These are phyloP conservation scores for Syzygium jambos DNA, from an alignment of 345 rosid species.

Conservation along the genomic window DNA sequence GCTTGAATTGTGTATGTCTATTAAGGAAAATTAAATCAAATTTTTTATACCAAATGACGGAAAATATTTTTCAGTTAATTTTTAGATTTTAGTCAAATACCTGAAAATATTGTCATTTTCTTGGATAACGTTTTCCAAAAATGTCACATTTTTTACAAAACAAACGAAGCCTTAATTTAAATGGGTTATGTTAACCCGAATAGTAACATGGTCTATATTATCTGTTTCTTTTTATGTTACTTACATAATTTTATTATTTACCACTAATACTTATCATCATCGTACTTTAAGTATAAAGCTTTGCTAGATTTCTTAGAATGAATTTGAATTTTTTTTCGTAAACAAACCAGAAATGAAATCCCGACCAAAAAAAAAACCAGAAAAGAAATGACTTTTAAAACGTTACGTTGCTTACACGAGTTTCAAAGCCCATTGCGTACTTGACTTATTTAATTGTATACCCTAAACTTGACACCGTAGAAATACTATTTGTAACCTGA, in stretches of 20 bases:
- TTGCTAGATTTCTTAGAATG: neutral
- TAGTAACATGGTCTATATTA: neutral
- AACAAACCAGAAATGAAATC: neutral
- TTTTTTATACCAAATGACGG: too few relatives aligned
- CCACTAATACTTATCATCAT: neutral
- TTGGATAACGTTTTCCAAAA: too few relatives aligned
- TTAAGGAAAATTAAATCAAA: too few relatives aligned
- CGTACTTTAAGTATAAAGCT: neutral
- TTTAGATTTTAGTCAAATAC: too few relatives aligned
- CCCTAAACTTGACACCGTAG: neutral
- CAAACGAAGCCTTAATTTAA: neutral
- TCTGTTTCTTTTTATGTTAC: neutral
- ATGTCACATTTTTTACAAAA: too few relatives aligned
- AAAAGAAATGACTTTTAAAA: neutral
- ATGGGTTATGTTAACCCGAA: neutral
- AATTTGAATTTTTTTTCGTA: neutral
- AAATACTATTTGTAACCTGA: neutral
- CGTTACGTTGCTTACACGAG: neutral
- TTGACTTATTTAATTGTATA: neutral
- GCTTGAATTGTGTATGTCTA: too few relatives aligned
- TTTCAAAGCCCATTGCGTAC: neutral
- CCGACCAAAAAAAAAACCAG: neutral
- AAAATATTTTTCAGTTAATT: too few relatives aligned
- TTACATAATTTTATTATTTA: neutral
- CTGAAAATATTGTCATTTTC: too few relatives aligned